Evolutionary conservation across 2,329 filamentous ascomycete genomes (phyloP), one percentile per base, ranked within the genome.

Genomic region (Drechslera avenae): DNA sequence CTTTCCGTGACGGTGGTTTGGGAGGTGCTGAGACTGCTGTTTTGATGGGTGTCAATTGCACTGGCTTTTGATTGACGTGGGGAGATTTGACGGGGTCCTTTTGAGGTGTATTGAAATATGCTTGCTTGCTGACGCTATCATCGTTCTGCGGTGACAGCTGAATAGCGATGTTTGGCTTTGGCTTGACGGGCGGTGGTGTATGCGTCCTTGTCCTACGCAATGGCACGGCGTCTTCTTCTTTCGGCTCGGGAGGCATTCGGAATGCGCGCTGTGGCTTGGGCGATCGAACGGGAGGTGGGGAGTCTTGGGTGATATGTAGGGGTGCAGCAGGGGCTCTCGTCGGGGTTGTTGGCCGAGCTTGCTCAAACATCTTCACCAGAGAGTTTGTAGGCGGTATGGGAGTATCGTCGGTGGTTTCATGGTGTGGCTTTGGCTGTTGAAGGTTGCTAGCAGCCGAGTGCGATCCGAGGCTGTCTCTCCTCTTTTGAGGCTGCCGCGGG

Each of bases 361-460:
- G 76, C 72, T 91, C 88, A 59, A 90, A 90, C 75, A 89, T 79
- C 32, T 82, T 82, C 46, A 90, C 86, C 16, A 90, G 76, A 4
- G 85, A 82, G 3, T 78, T 83, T 0, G 87, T 86, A 0, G 87
- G 80, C 18, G 82, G 76, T 41, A 88, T 86, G 5, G 84, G 76
- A 1, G 78, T 80, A 8, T 82, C 81, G 65, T 89, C 83, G 10
- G 79, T 74, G 13, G 73, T 56, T 30, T 76, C 74, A 28, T 63
- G 50, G 32, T 40, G 37, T 17, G 19, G 26, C 21, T 39, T 16
- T 30, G 43, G 46, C 17, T 23, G 41, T 17, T 45, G 47, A 10
- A 36, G 32, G 14, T 51, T 54, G 50, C 49, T 59, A 14, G 51
- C 52, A 21, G 39, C 46, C 16, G 60, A 51, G 4, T 50, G 56